phyloP scores from a whole-genome alignment of 306 rosid genomes.

The Corylus avellana region DNA sequence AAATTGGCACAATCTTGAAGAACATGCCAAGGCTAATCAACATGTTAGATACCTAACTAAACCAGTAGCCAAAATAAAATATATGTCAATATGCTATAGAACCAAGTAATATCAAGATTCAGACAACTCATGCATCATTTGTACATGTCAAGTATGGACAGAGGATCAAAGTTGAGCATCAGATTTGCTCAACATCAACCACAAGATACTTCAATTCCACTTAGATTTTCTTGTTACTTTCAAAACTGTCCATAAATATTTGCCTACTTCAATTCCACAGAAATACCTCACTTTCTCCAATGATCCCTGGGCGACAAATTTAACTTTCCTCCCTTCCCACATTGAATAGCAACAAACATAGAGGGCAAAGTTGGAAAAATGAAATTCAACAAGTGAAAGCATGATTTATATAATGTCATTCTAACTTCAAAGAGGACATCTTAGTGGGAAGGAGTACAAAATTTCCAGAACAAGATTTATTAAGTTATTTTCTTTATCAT shows the following conservation, averaged over 20 bases:
- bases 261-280: neutral
- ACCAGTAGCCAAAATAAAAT: neutral
- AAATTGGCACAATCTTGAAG: neutral
- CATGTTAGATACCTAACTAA: constrained; percentile 19
- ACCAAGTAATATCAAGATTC: constrained; percentile 17
- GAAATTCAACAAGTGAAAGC: neutral
- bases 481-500: neutral
- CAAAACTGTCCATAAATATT: neutral
- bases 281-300: neutral
- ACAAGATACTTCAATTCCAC: neutral
- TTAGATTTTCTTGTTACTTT: neutral
- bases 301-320: neutral
- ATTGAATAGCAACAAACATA: neutral
- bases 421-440: neutral
- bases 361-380: neutral
- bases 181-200: neutral
- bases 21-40: constrained; percentile 11
- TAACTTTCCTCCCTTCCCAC: neutral
- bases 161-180: constrained; percentile 7
- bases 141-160: constrained; percentile 2
- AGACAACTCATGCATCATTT: constrained; percentile 12
- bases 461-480: neutral
- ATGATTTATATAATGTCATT: neutral
- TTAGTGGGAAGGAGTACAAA: neutral
- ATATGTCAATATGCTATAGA: neutral